These are phyloP conservation scores for Capronia epimyces DNA, from an alignment of 2,329 filamentous ascomycete genomes.

Conservation along the genomic window DNA sequence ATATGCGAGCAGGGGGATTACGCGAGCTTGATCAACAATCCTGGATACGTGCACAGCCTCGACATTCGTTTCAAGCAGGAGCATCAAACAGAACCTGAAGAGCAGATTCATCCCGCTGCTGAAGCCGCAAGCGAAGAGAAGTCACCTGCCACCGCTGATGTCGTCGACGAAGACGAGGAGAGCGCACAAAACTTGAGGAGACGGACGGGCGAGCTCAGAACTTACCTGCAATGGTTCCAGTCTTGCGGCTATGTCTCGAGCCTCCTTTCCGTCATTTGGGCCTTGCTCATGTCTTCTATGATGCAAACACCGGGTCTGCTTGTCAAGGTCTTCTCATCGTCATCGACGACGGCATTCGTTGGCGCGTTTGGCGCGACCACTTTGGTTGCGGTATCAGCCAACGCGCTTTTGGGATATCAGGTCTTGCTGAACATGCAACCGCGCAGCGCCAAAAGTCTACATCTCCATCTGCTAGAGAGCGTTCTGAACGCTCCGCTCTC, in stretches of 20 bases:
- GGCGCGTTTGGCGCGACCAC: constrained; percentile 10
- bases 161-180: constrained; percentile 42
- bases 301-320: constrained; percentile 20
- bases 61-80: too few relatives aligned
- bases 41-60: constrained; percentile 41
- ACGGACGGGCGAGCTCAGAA: constrained; percentile 34
- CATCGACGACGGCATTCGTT: constrained; percentile 14
- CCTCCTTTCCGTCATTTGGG: constrained; percentile 16
- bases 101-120: constrained; percentile 19
- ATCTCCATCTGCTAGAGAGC: constrained; percentile 44
- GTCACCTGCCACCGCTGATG: constrained; percentile 35
- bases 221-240: constrained; percentile 33
- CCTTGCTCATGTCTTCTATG: constrained; percentile 9
- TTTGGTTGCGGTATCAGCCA: constrained; percentile 2
- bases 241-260: constrained; percentile 29
- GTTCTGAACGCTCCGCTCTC: constrained; percentile 45
- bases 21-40: constrained; percentile 33
- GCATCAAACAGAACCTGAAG: constrained; percentile 21
- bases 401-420: constrained; percentile 34
- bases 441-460: constrained; percentile 47
- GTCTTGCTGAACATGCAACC: constrained; percentile 52
- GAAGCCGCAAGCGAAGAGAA: constrained; percentile 32
- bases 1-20: constrained; percentile 42
- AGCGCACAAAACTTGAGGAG: too few relatives aligned
- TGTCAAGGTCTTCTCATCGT: constrained; percentile 26